phyloP scores from a whole-genome alignment of 495 filamentous ascomycete genomes.

The Talaromyces borbonicus region DNA sequence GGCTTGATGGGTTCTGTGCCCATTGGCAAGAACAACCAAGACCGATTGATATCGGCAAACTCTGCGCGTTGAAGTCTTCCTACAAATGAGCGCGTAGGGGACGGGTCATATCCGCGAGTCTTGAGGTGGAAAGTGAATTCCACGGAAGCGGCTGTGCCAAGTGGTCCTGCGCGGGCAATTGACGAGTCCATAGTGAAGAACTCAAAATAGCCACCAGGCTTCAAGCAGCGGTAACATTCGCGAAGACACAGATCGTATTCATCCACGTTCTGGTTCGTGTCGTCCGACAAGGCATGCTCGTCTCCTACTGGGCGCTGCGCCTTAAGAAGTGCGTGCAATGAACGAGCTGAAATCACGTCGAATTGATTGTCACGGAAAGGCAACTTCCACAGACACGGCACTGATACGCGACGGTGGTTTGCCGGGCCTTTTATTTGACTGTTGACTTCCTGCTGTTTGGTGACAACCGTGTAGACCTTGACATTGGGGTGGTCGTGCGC shows the following conservation, averaged over 20 bases:
- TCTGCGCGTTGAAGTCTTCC: conserved; percentile 60
- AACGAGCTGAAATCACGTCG: conserved; percentile 85
- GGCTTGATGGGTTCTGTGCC: conserved; percentile 47
- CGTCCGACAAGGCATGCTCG: no score
- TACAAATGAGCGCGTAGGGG: conserved; percentile 70
- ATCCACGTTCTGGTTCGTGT: no score
- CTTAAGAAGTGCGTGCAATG: conserved; percentile 72
- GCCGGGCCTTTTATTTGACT: conserved; percentile 65
- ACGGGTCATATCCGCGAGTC: conserved; percentile 78
- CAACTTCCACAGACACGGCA: conserved; percentile 63
- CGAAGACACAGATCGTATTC: conserved; percentile 79
- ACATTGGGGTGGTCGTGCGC: conserved; percentile 74
- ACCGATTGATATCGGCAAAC: conserved; percentile 71
- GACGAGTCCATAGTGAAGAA: conserved; percentile 84
- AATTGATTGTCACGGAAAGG: conserved; percentile 87
- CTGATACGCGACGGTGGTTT: conserved; percentile 76
- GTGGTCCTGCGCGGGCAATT: conserved; percentile 70
- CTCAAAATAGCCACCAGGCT: conserved; percentile 87
- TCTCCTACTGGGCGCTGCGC: conserved; percentile 41
- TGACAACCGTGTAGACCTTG: conserved; percentile 77
- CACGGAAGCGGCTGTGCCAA: conserved; percentile 67
- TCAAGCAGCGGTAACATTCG: conserved; percentile 84
- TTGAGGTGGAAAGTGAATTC: conserved; percentile 85
- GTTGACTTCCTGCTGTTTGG: conserved; percentile 58
- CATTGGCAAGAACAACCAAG: conserved; percentile 86